Percentiles rank a stretch among this genome's conserved stretches.
phyloP scores from a whole-genome alignment of 768 basidiomycete genomes.

The Psilocybe sp. region DNA sequence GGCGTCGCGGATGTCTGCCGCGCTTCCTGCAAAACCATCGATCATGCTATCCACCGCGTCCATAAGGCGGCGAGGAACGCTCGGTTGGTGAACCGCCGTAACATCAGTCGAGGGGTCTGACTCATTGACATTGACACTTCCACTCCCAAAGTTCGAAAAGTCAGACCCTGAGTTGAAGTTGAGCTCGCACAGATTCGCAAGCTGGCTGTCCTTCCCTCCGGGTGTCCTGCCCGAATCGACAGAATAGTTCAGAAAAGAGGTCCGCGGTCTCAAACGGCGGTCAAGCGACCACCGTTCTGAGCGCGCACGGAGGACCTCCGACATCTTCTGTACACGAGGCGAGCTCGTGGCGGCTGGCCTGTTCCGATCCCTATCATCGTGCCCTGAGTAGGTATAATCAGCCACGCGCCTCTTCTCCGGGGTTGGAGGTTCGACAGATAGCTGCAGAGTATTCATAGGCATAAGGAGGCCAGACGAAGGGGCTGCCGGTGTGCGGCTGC shows the following conservation, averaged over 20 bases:
- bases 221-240: background rate
- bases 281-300: constrained; percentile 50
- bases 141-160: too few relatives aligned
- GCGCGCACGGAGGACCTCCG: constrained; percentile 53
- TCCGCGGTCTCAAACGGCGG: constrained; percentile 10
- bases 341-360: constrained; percentile 17
- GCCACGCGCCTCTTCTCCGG: constrained; percentile 25
- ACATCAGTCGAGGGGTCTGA: background rate
- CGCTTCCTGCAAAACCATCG: constrained; percentile 17
- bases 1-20: background rate
- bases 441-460: constrained; percentile 23
- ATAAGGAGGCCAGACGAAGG: constrained; percentile 1
- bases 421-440: constrained; percentile 43
- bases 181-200: background rate
- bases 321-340: constrained; percentile 36
- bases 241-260: constrained; percentile 8
- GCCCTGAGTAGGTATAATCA: background rate
- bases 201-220: background rate
- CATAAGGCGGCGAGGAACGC: constrained; percentile 4
- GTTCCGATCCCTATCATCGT: background rate
- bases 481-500: background rate
- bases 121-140: background rate
- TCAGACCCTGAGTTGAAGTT: too few relatives aligned
- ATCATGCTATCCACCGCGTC: constrained; percentile 40
- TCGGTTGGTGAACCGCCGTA: background rate